Conservation (phyloP, 2,329 filamentous ascomycete species). For the Fusarium tanahbumbuense region DNA sequence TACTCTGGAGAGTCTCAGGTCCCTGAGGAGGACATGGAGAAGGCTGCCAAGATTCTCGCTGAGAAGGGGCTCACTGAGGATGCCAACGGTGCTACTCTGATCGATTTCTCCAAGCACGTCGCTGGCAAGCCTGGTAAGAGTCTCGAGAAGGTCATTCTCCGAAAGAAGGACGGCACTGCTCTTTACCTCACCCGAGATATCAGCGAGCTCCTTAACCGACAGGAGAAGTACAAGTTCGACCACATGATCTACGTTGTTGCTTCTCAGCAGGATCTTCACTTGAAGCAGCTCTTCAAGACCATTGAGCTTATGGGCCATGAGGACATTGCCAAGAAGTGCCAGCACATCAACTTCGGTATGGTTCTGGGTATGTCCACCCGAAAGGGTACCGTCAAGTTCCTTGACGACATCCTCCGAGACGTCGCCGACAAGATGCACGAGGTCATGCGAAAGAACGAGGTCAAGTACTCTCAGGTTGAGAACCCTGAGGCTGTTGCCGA, state of each 20-base stretch:
- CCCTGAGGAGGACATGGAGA: conserved; percentile 72
- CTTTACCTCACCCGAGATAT: conserved; percentile 84
- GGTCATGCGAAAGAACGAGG: conserved; percentile 90
- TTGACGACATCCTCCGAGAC: conserved; percentile 63
- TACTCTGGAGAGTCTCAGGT: conserved; percentile 81
- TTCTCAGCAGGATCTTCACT: conserved; percentile 76
- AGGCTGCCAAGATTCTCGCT: conserved; percentile 69
- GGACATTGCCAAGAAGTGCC: conserved; percentile 74
- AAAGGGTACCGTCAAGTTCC: conserved; percentile 79
- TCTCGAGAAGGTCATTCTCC: conserved; percentile 76
- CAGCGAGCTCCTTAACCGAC: conserved; percentile 75
- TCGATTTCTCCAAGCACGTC: conserved; percentile 77
- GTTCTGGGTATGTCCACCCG: conserved; percentile 77
- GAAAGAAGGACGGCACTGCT: conserved; percentile 79
- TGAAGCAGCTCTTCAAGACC: conserved; percentile 81
- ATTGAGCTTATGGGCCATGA: conserved; percentile 76
- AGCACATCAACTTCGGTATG: conserved; percentile 82
- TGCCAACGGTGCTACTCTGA: conserved; percentile 76
- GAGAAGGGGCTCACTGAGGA: conserved; percentile 75
- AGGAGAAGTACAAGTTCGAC: conserved; percentile 74
- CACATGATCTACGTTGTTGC: conserved; percentile 86
- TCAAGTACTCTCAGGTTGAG: conserved; percentile 90
- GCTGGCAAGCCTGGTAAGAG: conserved; percentile 75
- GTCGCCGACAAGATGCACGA: conserved; percentile 97
- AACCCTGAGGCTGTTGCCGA: conserved; percentile 86